Base-by-base conservation (phyloP, 768 basidiomycete species). In the Coprinopsis marcescibilis region DNA sequence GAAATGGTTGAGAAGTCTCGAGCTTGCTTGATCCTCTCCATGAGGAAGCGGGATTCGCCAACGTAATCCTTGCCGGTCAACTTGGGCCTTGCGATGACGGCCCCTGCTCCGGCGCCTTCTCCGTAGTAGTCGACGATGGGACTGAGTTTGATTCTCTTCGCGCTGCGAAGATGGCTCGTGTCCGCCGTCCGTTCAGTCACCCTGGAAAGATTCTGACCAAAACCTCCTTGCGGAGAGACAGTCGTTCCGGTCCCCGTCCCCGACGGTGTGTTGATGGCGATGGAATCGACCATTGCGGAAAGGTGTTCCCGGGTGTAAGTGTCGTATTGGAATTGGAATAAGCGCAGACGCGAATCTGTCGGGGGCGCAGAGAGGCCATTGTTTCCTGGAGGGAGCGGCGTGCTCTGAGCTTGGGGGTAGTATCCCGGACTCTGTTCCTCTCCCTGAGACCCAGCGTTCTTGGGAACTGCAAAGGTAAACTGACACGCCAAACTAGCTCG, bases 321-420 rank as follows among this genome's bases (percentile, higher is more conserved):
- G 63, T 99, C 95, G 59, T 97, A 98, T 53, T 91, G 83, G 43
- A 93, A 88, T 58, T 92, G 87, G 66, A 98, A 97, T 29, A 97
- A 74, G 11, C 85, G 82, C 10, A 92, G 76, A 23, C 83, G 81
- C 2, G 88, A 81, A 58, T 90, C 88, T 21, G 82, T 85, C 21
- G 65, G 34, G 25, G 71, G 70, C 21, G 69, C 61, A 21, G 56
- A 51, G 25, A 55, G 53, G 24, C 61, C 56, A 30, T 64, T 49
- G 36, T 55, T 54, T 40, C 60, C 49, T 20, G 65, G 61, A 15
- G 67, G 65, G 49, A 65, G 65, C 20, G 84, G 83, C 0, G 81
- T 85, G 55, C 81, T 81, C 49, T 81, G 76, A 25, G 81, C 81
- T 61, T 77, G 77, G 40, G 80, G 77, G 58, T 65, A 61, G 39